A percentile compares a stretch with the other conserved stretches of the same genome.
phyloP scores from a whole-genome alignment of 306 rosid genomes.

The Clitoria ternatea region DNA sequence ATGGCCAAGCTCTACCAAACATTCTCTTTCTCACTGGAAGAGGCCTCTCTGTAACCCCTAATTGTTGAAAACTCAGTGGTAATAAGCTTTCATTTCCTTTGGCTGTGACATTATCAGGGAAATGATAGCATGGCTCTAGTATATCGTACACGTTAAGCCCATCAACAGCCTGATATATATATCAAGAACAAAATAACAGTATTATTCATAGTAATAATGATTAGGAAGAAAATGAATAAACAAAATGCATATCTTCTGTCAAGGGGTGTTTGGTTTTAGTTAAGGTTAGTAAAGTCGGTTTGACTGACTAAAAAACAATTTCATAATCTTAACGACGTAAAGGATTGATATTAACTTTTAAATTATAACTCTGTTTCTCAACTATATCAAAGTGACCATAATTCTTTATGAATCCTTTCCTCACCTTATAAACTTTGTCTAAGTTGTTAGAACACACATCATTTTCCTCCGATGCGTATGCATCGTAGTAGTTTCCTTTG shows the following conservation, averaged over 20 bases:
- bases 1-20: conserved; percentile 85
- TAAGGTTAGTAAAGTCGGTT: too few relatives aligned
- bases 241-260: neutral
- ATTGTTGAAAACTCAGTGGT: conserved; percentile 57
- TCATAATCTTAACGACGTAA: too few relatives aligned
- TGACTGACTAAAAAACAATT: too few relatives aligned
- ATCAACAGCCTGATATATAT: conserved; percentile 38
- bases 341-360: too few relatives aligned
- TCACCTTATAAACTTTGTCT: conserved; percentile 35
- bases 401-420: too few relatives aligned
- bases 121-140: conserved; percentile 68
- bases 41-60: conserved; percentile 55
- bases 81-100: conserved; percentile 25
- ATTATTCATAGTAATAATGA: neutral
- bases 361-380: too few relatives aligned
- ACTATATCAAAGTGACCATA: too few relatives aligned
- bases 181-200: neutral
- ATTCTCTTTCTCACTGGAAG: conserved; percentile 61
- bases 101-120: neutral
- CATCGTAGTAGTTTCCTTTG: conserved; percentile 37
- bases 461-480: neutral
- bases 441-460: conserved; percentile 25
- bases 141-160: conserved; percentile 58
- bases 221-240: neutral
- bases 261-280: too few relatives aligned